Base-by-base conservation (phyloP, 257 asterid species). In the Scutellaria barbata region DNA sequence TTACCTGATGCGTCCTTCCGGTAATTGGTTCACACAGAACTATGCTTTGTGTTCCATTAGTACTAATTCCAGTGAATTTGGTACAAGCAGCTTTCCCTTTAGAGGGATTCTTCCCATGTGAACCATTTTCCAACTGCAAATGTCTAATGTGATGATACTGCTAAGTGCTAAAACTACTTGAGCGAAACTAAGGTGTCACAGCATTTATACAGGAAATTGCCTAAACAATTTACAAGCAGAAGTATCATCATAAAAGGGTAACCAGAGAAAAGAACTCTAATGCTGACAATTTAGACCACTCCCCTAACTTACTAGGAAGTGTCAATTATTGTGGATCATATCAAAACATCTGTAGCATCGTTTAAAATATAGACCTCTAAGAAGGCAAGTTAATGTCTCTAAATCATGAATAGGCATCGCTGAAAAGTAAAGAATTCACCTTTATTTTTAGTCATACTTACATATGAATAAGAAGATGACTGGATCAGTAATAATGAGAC, bases 1-100 rank as follows among this genome's bases (percentile, higher is more conserved):
- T 75, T 71, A 89, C 99, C 96, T 92, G 99, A 84, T 95, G 99
- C 33, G 99, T 89, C 84, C 99, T 88, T 51, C 99, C 99, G 22
- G 97, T 89, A 61, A 89, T 60, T 17, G 99, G 99, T 79, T 89
- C 88, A 58, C 99, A 92, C 74, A 83, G 78, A 60, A 95, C 96
- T 9, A 88, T 76, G 81, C 99, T 95, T 16, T 95, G 88, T 58
- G 81, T 82, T 71, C 92, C 98, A 65, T 95, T 77, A 12, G 99
- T 92, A 77, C 87, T 79, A 61, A 92, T 85, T 87, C 97, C 85
- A 48, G 93, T 87, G 84, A 95, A 95, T 81, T 89, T 89, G 2
- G 99, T 95, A 80, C 93, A 88, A 73, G 99, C 90, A 40, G 85
- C 40, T 83, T 95, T 95, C 70, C 99, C 96, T 68, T 92, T 89